Base-by-base conservation (phyloP, 1,139 yeast species). In the Hemisphaericaspora xylofermentans region DNA sequence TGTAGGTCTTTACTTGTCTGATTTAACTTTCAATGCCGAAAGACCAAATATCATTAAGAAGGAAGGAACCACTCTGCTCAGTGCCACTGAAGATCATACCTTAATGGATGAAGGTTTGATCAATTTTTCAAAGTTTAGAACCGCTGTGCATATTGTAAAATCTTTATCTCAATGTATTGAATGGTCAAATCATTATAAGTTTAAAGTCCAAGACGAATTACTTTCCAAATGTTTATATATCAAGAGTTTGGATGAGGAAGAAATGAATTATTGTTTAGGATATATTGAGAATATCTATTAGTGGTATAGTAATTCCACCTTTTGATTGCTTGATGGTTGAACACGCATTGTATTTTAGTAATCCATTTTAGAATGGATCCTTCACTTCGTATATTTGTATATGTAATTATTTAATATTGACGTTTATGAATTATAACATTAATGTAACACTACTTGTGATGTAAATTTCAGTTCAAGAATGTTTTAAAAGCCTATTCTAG, bases 181-280 rank as follows among this genome's bases (percentile, higher is more conserved):
- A 56, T 88, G 96, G 94, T 80, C 94, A 0, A 71, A 74, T 38
- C 72, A 84, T 47, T 88, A 87, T 64, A 60, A 66, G 28, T 59
- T 76, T 13, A 61, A 66, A 27, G 58, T 68, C 2, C 66, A 82
- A 43, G 74, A 76, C 7, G 91, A 86, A 43, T 61, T 88, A 25
- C 63, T 89, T 45, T 84, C 95, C 42, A 88, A 84, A 58, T 88
- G 97, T 62, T 74, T 89, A 35, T 89, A 89, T 62, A 76, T 89
- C 46, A 82, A 86, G 51, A 76, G 93, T 1, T 68, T 89, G 44
- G 80, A 88, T 34, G 86, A 80, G 49, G 87, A 82, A 30, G 95
- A 88, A 60, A 86, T 88, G 91, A 68, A 68, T 45, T 64, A 49
- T 39, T 57, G 63, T 45, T 39, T 52, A 16, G 17, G 16, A 5